A percentile compares a stretch with the other conserved stretches of the same genome.
Evolutionary conservation across 805 yeast species (phyloP).

Genomic region (Ogataea kodamae): DNA sequence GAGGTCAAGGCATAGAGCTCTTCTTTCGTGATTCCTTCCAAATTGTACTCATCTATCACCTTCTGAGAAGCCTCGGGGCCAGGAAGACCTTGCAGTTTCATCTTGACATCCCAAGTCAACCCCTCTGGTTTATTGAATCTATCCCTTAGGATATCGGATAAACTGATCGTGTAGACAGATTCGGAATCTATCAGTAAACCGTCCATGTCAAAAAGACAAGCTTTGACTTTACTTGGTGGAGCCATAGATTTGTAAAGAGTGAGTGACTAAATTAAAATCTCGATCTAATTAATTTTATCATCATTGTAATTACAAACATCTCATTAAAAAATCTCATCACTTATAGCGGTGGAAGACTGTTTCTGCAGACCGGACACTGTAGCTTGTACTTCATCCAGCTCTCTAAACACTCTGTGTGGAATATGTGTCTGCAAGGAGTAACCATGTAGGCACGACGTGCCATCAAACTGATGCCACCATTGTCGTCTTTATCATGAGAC

Average conservation of each 20-base stretch:
- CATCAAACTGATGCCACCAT: slow-evolving; percentile 23
- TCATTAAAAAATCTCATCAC: no score
- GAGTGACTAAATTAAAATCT: no score
- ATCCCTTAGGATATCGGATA: slow-evolving; percentile 59
- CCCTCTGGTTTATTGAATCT: slow-evolving; percentile 60
- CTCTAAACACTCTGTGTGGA: slow-evolving; percentile 85
- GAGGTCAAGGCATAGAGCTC: slow-evolving; percentile 54
- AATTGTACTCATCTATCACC: slow-evolving; percentile 62
- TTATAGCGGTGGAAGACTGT: slow-evolving; percentile 75
- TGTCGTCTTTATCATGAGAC: slow-evolving; percentile 13
- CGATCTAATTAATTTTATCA: no score
- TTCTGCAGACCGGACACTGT: slow-evolving; percentile 92
- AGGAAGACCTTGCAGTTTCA: slow-evolving; percentile 86
- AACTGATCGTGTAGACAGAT: slow-evolving; percentile 79
- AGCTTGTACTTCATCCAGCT: slow-evolving; percentile 91
- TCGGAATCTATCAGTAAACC: slow-evolving; percentile 92
- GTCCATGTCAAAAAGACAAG: slow-evolving; percentile 72
- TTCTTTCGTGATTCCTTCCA: slow-evolving; percentile 61
- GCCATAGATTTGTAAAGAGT: no score
- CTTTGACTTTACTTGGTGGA: slow-evolving; percentile 20
- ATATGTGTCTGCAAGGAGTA: slow-evolving; percentile 88
- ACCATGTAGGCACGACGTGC: slow-evolving; percentile 60
- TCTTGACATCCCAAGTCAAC: slow-evolving; percentile 85
- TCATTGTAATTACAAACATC: not conserved
- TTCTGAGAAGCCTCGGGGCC: slow-evolving; percentile 68